Base-by-base conservation (phyloP, 495 filamentous ascomycete species). In the Penicillium robsamsonii region DNA sequence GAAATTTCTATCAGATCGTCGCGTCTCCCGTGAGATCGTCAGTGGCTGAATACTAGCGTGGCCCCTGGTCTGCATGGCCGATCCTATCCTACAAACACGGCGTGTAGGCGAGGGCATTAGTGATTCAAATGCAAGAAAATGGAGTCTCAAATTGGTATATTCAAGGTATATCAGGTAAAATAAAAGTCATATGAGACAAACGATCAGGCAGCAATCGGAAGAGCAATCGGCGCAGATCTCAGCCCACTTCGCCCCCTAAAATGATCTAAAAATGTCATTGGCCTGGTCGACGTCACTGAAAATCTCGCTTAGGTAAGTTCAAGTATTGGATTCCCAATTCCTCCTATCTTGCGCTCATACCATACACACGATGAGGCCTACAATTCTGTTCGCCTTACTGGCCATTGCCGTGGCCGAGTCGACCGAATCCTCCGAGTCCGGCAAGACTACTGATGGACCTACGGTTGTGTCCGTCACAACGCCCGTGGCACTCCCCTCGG, bases 401-500 rank as follows among this genome's bases (percentile, higher is more conserved):
- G 53, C 49, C 40, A 42, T 55, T 25, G 56, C 56, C 18, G 11
- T 53, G 22, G 64, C 64, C n/a, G 50, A 61, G 4, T 59, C 55
- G 3, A 59, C 55, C 50, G 40, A 45, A 18, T 37, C 60, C 15
- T 57, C 53, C 18, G 55, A 59, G n/a, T 33, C 44, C 7, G 24
- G 25, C 11, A 37, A 22, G 9, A 43, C 38, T n/a, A 53, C 37
- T 24, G 57, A 54, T 50, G 58, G 33, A 20, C 27, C 64, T 12
- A 66, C 55, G 0, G 38, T 69, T 41, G 40, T 33, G 27, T 66
- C 58, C 0, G 38, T 60, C 17, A 45, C 53, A 1, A 57, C 37
- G 20, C 41, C 55, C 12, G 54, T 59, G 0, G 43, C 61, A 11
- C 37, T 69, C 8, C 74, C 74, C 13, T 72, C 68, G 0, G 78